Percentiles rank a stretch among this genome's conserved stretches.
Evolutionary conservation across 2,329 filamentous ascomycete species (phyloP).

Genomic region (Chalaropsis thielavioides): DNA sequence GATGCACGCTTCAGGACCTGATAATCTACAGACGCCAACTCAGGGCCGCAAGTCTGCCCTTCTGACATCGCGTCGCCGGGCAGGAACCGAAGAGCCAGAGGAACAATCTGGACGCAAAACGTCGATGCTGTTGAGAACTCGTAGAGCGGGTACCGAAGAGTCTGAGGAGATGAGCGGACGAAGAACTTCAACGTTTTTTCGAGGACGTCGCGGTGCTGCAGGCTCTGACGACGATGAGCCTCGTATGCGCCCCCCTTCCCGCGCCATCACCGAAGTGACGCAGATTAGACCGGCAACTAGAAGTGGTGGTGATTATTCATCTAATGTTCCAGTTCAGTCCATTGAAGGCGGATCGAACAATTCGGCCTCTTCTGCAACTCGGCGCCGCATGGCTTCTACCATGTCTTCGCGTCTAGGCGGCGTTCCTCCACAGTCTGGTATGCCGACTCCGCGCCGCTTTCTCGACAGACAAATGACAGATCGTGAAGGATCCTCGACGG

Average conservation of each 20-base stretch:
- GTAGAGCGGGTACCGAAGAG: constrained; percentile 32
- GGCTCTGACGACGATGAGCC: constrained; percentile 31
- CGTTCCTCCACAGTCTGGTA: constrained; percentile 13
- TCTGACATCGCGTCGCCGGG: constrained; percentile 32
- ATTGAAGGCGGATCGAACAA: constrained; percentile 22
- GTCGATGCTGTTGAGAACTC: constrained; percentile 30
- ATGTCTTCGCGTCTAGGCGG: constrained; percentile 32
- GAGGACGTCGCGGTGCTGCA: constrained; percentile 33
- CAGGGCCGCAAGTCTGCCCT: constrained; percentile 39
- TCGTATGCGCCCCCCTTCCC: constrained; percentile 42
- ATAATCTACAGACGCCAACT: constrained; percentile 1
- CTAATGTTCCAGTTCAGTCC: constrained; percentile 18
- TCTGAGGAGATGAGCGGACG: constrained; percentile 32
- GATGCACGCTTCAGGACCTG: constrained; percentile 22
- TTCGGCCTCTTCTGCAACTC: constrained; percentile 31
- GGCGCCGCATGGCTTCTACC: constrained; percentile 38
- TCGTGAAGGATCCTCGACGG: constrained; percentile 18
- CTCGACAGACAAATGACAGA: constrained; percentile 18
- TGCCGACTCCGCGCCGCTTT: constrained; percentile 12
- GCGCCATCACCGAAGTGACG: constrained; percentile 42
- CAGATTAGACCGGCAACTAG: constrained; percentile 23
- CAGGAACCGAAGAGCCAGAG: constrained; percentile 37
- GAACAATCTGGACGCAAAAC: constrained; percentile 31
- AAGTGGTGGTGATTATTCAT: constrained; percentile 27
- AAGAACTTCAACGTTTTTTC: constrained; percentile 35